Percentiles rank a stretch among this genome's conserved stretches.
These are phyloP conservation scores for Geotrichum restrictum DNA, from an alignment of 1,139 yeast species.

Conservation along the genomic window DNA sequence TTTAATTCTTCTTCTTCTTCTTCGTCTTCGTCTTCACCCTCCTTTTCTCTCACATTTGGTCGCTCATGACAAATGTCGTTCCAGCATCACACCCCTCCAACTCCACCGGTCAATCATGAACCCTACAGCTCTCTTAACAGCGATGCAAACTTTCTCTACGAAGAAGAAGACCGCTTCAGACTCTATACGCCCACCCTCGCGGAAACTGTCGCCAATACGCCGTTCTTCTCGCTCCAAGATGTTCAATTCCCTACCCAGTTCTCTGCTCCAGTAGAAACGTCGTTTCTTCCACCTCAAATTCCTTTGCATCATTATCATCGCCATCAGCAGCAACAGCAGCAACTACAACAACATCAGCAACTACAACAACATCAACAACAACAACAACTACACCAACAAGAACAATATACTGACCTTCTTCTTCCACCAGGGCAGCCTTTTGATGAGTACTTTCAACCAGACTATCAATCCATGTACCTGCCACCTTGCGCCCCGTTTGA, in stretches of 20 bases:
- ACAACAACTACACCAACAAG: not conserved
- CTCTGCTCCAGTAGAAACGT: not conserved
- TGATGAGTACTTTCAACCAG: not conserved
- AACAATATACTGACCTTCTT: no score
- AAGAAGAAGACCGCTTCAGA: not conserved
- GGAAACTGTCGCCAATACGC: not conserved
- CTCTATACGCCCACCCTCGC: not conserved
- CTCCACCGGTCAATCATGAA: not conserved
- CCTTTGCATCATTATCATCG: no score
- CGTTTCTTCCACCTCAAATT: no score
- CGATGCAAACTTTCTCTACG: not conserved
- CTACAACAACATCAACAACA: not conserved
- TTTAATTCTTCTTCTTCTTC: not conserved
- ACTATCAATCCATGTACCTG: not conserved
- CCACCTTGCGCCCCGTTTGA: slow-evolving; percentile 4
- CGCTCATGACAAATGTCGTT: not conserved
- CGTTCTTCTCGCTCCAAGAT: not conserved
- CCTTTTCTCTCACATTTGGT: not conserved
- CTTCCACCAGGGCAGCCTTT: not conserved
- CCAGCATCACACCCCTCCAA: not conserved
- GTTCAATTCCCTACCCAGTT: not conserved
- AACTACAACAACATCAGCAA: not conserved
- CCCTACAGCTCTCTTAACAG: not conserved
- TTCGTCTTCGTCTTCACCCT: not conserved
- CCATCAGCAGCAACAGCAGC: no score